phyloP scores from a whole-genome alignment of 192 early-diverging fungal genomes.

The Coemansia sp. region DNA sequence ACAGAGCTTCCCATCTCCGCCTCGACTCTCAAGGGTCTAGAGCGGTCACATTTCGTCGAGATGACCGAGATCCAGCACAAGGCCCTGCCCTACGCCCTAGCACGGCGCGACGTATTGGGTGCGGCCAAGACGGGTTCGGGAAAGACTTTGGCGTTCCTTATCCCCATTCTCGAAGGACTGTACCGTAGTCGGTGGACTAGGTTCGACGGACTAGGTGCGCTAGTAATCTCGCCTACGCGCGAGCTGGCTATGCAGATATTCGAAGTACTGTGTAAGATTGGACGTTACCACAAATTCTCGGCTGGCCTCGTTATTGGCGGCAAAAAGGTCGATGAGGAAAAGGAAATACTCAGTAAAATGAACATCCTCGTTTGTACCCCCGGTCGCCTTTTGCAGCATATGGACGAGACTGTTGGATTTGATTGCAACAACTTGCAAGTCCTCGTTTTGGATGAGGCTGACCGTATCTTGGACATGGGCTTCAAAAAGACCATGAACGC shows the following conservation, averaged over 20 bases:
- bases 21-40: slow-evolving; percentile 66
- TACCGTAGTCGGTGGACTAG: slow-evolving; percentile 82
- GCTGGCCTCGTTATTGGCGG: slow-evolving; percentile 94
- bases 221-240: slow-evolving; percentile 82
- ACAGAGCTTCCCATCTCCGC: slow-evolving; percentile 43
- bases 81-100: slow-evolving; percentile 68
- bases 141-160: slow-evolving; percentile 77
- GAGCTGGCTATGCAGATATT: slow-evolving; percentile 92
- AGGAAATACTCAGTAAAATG: slow-evolving; percentile 70
- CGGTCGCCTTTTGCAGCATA: slow-evolving; percentile 82
- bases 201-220: slow-evolving; percentile 75
- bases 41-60: slow-evolving; percentile 80
- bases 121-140: slow-evolving; percentile 87
- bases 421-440: slow-evolving; percentile 75
- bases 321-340: slow-evolving; percentile 82
- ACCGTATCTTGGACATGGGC: slow-evolving; percentile 85
- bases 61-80: slow-evolving; percentile 94
- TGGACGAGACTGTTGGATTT: slow-evolving; percentile 92
- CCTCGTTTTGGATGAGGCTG: slow-evolving; percentile 82
- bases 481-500: slow-evolving; percentile 82
- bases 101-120: slow-evolving; percentile 73
- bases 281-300: slow-evolving; percentile 73
- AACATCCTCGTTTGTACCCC: slow-evolving; percentile 83
- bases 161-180: slow-evolving; percentile 81
- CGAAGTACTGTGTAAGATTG: slow-evolving; percentile 75